Evolutionary conservation across 176 grass and related monocot species (phyloP).

Genomic region (Guadua angustifolia): DNA sequence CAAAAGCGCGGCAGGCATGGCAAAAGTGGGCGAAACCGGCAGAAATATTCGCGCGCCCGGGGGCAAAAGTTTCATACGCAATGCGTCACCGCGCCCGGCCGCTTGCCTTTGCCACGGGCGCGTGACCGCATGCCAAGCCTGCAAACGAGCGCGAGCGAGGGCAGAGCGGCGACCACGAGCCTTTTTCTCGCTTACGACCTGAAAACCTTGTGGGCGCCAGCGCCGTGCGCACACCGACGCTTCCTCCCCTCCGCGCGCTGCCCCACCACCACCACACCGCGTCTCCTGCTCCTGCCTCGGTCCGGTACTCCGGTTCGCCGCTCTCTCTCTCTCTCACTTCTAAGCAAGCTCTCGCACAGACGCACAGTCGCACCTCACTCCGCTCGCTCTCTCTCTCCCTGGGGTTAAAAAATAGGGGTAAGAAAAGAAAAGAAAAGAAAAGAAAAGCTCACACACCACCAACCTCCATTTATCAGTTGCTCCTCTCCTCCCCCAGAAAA

Average conservation of each 20-base stretch:
- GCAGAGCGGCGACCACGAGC: neutral
- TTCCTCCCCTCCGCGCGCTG: neutral
- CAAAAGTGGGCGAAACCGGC: neutral
- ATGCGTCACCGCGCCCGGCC: neutral
- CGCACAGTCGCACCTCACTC: constrained; percentile 16
- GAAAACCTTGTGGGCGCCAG: constrained; percentile 24
- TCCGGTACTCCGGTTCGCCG: too few species aligned
- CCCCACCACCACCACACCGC: constrained; percentile 35
- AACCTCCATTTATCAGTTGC: constrained; percentile 38
- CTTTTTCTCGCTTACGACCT: constrained; percentile 16
- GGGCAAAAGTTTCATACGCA: too few species aligned
- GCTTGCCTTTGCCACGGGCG: neutral
- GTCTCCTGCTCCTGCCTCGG: constrained; percentile 17
- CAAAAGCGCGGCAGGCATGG: constrained; percentile 15
- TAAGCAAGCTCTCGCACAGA: constrained; percentile 48
- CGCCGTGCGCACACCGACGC: constrained; percentile 36
- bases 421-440: constrained; percentile 13
- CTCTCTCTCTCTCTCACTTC: constrained; percentile 10
- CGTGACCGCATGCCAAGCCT: neutral
- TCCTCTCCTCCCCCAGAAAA: neutral
- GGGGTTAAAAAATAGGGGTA: neutral
- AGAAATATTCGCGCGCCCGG: neutral
- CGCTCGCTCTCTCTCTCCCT: neutral
- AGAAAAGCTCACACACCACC: constrained; percentile 53
- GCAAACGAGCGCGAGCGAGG: neutral